Conservation (phyloP, 2,329 filamentous ascomycete genomes). For the Ilyonectria destructans region DNA sequence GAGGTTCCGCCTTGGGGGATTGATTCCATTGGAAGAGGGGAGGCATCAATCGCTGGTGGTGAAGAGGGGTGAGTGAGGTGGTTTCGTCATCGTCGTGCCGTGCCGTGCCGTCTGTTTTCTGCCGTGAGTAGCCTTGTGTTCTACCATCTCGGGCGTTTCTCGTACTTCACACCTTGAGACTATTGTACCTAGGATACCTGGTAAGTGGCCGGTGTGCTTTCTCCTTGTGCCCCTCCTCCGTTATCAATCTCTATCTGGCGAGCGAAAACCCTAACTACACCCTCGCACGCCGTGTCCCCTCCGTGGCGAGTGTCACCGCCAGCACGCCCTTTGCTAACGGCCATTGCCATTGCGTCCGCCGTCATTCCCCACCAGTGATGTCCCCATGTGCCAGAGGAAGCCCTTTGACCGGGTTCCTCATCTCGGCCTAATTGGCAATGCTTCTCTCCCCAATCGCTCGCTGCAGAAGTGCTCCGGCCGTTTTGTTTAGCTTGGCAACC, state of each 20-base stretch:
- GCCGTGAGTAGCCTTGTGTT: background rate
- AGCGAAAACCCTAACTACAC: background rate
- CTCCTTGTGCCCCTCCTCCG: background rate
- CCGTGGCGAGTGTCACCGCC: background rate
- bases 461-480: background rate
- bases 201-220: background rate
- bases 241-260: no score
- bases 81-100: conserved; percentile 9
- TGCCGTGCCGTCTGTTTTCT: background rate
- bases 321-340: background rate
- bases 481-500: conserved; percentile 4
- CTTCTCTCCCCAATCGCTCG: background rate
- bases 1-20: background rate
- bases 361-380: conserved; percentile 1
- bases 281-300: background rate
- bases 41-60: background rate
- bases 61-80: background rate
- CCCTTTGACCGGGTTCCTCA: background rate
- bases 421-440: conserved; percentile 13
- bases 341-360: background rate
- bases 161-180: background rate
- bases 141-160: background rate
- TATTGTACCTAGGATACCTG: background rate
- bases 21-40: background rate
- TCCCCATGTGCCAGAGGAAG: background rate